phyloP scores from a whole-genome alignment of 495 filamentous ascomycete genomes.

The Neurospora sp. region DNA sequence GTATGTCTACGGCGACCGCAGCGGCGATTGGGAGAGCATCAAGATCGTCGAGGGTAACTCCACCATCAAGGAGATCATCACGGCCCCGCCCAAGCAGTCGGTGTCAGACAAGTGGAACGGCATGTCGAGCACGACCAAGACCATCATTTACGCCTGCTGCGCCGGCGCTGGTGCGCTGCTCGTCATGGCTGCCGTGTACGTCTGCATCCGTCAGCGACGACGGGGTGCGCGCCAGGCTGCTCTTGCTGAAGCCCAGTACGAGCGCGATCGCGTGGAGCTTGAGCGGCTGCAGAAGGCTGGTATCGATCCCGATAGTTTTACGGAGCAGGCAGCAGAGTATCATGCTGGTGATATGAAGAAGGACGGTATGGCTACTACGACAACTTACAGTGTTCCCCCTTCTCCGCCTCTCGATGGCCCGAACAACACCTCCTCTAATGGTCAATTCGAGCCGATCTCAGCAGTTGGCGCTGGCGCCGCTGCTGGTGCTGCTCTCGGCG shows the following conservation, averaged over 20 bases:
- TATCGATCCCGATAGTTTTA: conserved; percentile 34
- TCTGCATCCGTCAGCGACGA: conserved; percentile 57
- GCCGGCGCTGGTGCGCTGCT: conserved; percentile 40
- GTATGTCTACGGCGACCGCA: conserved; percentile 57
- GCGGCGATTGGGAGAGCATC: conserved; percentile 63
- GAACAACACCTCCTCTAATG: conserved; percentile 5
- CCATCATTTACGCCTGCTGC: conserved; percentile 50
- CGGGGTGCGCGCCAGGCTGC: conserved; percentile 54
- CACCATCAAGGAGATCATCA: conserved; percentile 36
- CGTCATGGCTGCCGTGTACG: conserved; percentile 40
- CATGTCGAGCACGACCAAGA: conserved; percentile 43
- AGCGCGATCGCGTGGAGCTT: conserved; percentile 54
- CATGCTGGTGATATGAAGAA: conserved; percentile 24
- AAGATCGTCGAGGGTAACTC: conserved; percentile 55
- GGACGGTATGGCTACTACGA: conserved; percentile 19
- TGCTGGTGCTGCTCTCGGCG: conserved; percentile 11
- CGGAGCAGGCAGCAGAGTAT: conserved; percentile 30
- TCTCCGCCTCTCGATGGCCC: conserved; percentile 21
- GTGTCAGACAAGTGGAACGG: conserved; percentile 47
- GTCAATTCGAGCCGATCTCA: neutral
- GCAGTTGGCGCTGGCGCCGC: conserved; percentile 3
- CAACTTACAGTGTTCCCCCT: conserved; percentile 26
- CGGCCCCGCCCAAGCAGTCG: conserved; percentile 32
- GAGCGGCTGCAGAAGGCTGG: conserved; percentile 41
- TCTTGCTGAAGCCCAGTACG: conserved; percentile 41